phyloP scores from a whole-genome alignment of 441 rosid genomes.

The Gossypium schwendimanii region DNA sequence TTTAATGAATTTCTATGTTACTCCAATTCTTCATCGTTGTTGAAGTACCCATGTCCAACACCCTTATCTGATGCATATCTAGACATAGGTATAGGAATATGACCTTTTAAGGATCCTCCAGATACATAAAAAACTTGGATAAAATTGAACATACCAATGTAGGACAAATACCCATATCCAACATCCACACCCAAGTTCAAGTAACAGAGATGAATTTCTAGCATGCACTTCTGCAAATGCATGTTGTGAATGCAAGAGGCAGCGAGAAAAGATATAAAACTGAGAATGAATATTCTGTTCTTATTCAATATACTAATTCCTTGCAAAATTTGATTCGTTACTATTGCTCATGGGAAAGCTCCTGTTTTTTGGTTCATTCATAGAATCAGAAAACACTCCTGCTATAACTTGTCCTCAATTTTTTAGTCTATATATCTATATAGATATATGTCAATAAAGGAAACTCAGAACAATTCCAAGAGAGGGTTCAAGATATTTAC shows the following conservation, averaged over 20 bases:
- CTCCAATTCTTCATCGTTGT: not conserved
- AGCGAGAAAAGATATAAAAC: not conserved
- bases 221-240: not conserved
- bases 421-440: not conserved
- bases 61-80: not conserved
- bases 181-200: not conserved
- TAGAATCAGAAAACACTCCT: not conserved
- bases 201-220: not conserved
- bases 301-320: not conserved
- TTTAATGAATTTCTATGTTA: not conserved
- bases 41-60: not conserved
- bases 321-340: not conserved
- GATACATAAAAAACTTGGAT: not conserved
- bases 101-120: not conserved
- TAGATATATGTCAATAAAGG: not conserved
- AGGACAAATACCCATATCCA: not conserved
- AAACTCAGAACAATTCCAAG: not conserved
- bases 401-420: not conserved
- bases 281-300: not conserved
- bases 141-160: not conserved
- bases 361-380: not conserved
- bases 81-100: not conserved
- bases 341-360: not conserved
- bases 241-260: not conserved
- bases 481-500: conserved; percentile 39